Base-by-base conservation (phyloP, 2,329 filamentous ascomycete species). In the Trichoderma atroviride region DNA sequence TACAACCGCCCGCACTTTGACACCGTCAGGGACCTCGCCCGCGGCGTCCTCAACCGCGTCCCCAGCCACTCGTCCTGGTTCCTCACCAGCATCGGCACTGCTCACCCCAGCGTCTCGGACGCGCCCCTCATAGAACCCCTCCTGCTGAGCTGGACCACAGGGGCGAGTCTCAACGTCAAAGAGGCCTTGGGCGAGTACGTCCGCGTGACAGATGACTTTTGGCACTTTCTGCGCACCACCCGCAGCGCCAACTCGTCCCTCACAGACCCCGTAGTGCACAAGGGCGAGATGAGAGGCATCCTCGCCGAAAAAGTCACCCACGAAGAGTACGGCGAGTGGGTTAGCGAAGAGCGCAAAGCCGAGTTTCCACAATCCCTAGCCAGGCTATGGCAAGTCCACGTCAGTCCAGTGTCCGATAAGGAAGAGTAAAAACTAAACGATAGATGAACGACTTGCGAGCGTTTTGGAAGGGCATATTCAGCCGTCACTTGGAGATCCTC, bases 81-180 rank as follows among this genome's bases (percentile, higher is more conserved):
- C 76, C 76, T 87, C 73, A 88, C 86, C 1, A 83, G 82, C 33
- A 74, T 86, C 1, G 84, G 84, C 37, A 87, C 86, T 0, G 80
- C 87, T 0, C 89, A 92, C 73, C 88, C 89, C 0, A 87, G 85
- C 11, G 86, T 90, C 24, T 91, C 89, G 0, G 89, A 91, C 74
- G 89, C 89, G 19, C 88, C 89, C 0, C 80, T 91, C 3, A 83
- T 92, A 9, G 85, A 90, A 70, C 89, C 89, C 0, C 78, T 85
- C 62, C 79, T 91, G 33, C 81, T 91, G 56, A 83, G 85, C 68
- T 86, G 87, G 80, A 87, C 87, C 0, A 91, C 89, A 0, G 87
- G 88, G 0, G 86, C 89, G 0, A 85, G 81, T 1, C 83, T 90
- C n/a, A 80, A 59, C 40, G 85, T 85, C 1, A 81, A 81, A 55